Base-by-base conservation (phyloP, 2,329 filamentous ascomycete genomes). In the Pseudocercospora vitis region DNA sequence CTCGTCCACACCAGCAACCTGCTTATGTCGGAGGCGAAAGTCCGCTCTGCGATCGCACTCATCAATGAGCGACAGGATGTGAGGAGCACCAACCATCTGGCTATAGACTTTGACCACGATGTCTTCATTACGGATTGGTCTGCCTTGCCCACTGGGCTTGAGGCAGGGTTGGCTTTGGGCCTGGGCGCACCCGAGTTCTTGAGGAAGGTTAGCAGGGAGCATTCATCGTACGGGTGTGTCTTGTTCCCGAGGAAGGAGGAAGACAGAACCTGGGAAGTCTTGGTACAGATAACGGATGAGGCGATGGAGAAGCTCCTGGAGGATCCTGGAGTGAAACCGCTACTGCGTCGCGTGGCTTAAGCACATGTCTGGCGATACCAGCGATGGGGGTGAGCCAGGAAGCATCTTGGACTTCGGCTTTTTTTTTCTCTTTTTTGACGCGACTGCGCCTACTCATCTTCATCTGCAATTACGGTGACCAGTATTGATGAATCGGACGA, bases 61-160 rank as follows among this genome's bases (percentile, higher is more conserved):
- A 55, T 60, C 48, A 64, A 64, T 46, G 44, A 49, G 11, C 19
- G 31, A 21, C 32, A 52, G 26, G 45, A 57, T 32, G 44, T 56
- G 2, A 45, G 40, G 3, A 33, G 40, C 2, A 32, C 31, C 9
- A 31, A 51, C 18, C 32, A 31, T 9, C 28, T 40, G 3, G 28
- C 39, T 16, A 28, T 39, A 24, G 37, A 55, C 9, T 51, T 46
- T 31, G 29, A 47, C 24, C 51, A 40, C 1, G 59, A 59, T 39
- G 28, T 65, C 12, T 31, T 58, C 31, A 54, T 63, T 23, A 58
- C 58, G n/a, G 57, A 60, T 32, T 65, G 61, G 59, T 39, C 54
- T 4, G 46, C 45, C 18, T n/a, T 62, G 29, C 59, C 62, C n/a
- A 21, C 31, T 9, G 55, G 28, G 4, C 40, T 40, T 7, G 54